phyloP scores from a whole-genome alignment of 1,139 yeast genomes.

The Trichomonascaceae sp. region DNA sequence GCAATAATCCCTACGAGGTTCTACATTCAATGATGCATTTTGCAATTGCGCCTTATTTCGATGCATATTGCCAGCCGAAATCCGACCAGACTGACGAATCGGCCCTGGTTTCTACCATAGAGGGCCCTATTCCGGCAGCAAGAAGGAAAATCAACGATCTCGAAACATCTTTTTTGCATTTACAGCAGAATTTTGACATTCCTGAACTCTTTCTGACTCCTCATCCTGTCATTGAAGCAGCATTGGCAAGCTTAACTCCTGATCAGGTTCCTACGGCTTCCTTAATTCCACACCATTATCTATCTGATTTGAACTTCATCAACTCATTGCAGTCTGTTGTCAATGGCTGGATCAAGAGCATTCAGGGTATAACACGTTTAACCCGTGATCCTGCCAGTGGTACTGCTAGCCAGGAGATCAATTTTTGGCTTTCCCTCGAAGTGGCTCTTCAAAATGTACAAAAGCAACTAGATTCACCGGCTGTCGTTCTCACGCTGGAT shows the following conservation, averaged over 20 bases:
- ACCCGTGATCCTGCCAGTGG: constrained; percentile 51
- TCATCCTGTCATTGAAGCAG: constrained; percentile 48
- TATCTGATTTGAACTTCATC: constrained; percentile 50
- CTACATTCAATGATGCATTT: constrained; percentile 52
- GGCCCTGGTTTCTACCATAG: constrained; percentile 9
- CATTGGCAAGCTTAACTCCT: constrained; percentile 31
- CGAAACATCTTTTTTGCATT: constrained; percentile 58
- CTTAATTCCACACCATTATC: constrained; percentile 31
- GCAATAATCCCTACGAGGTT: constrained; percentile 42
- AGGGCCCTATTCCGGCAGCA: constrained; percentile 23
- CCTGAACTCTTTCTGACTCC: constrained; percentile 54
- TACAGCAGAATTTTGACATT: constrained; percentile 61
- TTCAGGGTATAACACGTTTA: constrained; percentile 52
- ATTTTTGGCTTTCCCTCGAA: constrained; percentile 77
- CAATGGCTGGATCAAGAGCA: constrained; percentile 65
- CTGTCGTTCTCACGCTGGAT: constrained; percentile 54
- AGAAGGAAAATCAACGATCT: constrained; percentile 62
- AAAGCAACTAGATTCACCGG: constrained; percentile 51
- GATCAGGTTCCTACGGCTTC: constrained; percentile 18
- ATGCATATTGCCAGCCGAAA: constrained; percentile 32
- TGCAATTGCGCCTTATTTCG: constrained; percentile 51
- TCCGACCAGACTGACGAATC: constrained; percentile 10
- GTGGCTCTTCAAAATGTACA: constrained; percentile 51
- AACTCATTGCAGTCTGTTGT: constrained; percentile 63
- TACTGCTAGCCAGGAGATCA: constrained; percentile 61